Evolutionary conservation across 73 alveolate genomes (phyloP).

Genomic region (Effrenium voratum): DNA sequence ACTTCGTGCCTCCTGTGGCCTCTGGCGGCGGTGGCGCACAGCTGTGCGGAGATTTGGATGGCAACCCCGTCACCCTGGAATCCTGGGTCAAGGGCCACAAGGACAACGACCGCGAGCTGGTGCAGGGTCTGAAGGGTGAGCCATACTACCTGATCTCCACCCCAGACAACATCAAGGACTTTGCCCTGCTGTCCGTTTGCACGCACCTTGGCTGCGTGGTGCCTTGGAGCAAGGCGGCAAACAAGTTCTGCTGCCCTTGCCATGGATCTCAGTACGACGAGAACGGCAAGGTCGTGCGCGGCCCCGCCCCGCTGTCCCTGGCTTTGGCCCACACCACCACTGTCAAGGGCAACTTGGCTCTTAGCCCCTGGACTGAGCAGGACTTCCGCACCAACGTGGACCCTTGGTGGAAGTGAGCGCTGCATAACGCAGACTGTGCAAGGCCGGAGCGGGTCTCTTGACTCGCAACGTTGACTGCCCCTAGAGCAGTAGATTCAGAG

Average conservation of each 20-base stretch:
- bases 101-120: slow-evolving; percentile 90
- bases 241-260: slow-evolving; percentile 94
- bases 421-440: neutral
- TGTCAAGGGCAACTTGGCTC: slow-evolving; percentile 68
- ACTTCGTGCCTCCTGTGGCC: slow-evolving; percentile 84
- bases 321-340: slow-evolving; percentile 82
- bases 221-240: slow-evolving; percentile 61
- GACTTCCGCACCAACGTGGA: slow-evolving; percentile 92
- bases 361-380: slow-evolving; percentile 74
- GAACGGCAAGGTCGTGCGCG: slow-evolving; percentile 93
- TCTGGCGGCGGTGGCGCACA: slow-evolving; percentile 74
- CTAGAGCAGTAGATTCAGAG: neutral
- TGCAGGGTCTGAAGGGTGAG: slow-evolving; percentile 93
- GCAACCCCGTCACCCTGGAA: slow-evolving; percentile 75
- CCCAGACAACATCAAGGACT: slow-evolving; percentile 66
- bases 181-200: slow-evolving; percentile 73
- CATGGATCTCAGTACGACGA: slow-evolving; percentile 94
- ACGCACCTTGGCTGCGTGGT: slow-evolving; percentile 93
- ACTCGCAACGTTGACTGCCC: neutral
- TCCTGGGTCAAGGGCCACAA: slow-evolving; percentile 73
- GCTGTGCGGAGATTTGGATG: slow-evolving; percentile 43
- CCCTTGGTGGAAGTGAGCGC: slow-evolving; percentile 94
- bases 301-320: slow-evolving; percentile 94
- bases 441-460: neutral
- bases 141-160: slow-evolving; percentile 88